Conservation (phyloP, 768 basidiomycete genomes). For the Phanerochaete carnosa region DNA sequence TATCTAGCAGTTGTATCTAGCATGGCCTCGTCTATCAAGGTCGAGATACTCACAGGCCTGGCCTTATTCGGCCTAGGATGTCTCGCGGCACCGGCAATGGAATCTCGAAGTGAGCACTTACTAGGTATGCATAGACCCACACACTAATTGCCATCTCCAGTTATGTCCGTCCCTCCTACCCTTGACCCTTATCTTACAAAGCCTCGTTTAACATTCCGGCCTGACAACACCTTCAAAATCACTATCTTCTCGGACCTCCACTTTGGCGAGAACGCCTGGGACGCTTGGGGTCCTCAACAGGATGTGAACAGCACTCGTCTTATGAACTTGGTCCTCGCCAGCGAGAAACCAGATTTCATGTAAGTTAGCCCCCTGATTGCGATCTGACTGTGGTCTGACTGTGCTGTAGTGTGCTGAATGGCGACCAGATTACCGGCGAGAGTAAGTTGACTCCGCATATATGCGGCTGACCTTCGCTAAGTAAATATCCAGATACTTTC, state of each 20-base stretch:
- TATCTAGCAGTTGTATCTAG: no score
- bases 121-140: background rate
- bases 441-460: constrained; percentile 32
- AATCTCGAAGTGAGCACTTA: background rate
- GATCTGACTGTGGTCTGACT: background rate
- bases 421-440: constrained; percentile 73
- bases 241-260: constrained; percentile 75
- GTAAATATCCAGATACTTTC: constrained; percentile 45
- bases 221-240: constrained; percentile 65
- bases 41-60: background rate
- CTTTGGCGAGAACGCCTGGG: constrained; percentile 75
- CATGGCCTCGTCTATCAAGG: background rate
- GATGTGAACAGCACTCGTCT: constrained; percentile 59
- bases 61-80: background rate
- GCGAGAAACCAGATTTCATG: constrained; percentile 72
- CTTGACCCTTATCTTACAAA: constrained; percentile 43
- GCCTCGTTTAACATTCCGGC: constrained; percentile 51
- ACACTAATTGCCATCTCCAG: background rate
- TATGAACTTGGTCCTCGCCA: constrained; percentile 51
- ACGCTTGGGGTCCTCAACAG: constrained; percentile 62
- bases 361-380: constrained; percentile 27
- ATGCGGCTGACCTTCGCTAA: background rate
- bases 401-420: constrained; percentile 60
- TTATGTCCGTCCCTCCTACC: background rate
- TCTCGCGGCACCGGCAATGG: constrained; percentile 2